Base-by-base conservation (phyloP, 2,329 filamentous ascomycete species). In the Arthrobotrys sphaeroides region DNA sequence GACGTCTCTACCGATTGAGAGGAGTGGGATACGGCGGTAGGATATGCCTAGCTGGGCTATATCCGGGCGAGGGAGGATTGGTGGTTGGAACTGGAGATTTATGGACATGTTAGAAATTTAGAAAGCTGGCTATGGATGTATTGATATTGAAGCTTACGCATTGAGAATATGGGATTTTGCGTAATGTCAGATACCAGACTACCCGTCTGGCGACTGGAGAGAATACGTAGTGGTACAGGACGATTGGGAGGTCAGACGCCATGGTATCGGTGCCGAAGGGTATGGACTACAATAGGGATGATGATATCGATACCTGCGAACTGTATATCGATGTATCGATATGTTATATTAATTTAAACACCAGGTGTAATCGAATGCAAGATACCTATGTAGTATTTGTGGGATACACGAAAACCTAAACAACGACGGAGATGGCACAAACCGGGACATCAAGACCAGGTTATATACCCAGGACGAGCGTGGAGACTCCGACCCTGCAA, bases 21-120 rank as follows among this genome's bases (percentile, higher is more conserved):
- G 82, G 59, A 92, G 80, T 0, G 90, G 90, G 68, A 92, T 91
- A 69, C 90, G 89, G 2, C 90, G 87, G 82, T 93, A 90, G 5
- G 84, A 83, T 65, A 92, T 84, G 24, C 88, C 89, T 12, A 93
- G 84, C 0, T 84, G 83, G 16, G 83, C 82, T 12, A 92, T 80
- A 80, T 91, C 89, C 0, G 89, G 89, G 24, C 90, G 88, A 5
- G 90, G 90, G 80, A 92, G 84, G 33, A 87, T 85, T 1, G 84
- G 83, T 0, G 90, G 89, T 88, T 92, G 90, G 57, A 88, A 82
- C 89, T 90, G 74, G 40, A 31, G 45, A 20, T 12, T 28, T 33
- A n/a, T 9, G 10, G 42, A 10, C 16, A 28, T 65, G 24, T 22
- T 31, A 24, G 24, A 73, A 51, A n/a, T 16, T 42, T 42, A 36